A percentile compares a stretch with the other conserved stretches of the same genome.
These are phyloP conservation scores for Trichocladium antarcticum DNA, from an alignment of 495 filamentous ascomycete genomes.

Conservation along the genomic window DNA sequence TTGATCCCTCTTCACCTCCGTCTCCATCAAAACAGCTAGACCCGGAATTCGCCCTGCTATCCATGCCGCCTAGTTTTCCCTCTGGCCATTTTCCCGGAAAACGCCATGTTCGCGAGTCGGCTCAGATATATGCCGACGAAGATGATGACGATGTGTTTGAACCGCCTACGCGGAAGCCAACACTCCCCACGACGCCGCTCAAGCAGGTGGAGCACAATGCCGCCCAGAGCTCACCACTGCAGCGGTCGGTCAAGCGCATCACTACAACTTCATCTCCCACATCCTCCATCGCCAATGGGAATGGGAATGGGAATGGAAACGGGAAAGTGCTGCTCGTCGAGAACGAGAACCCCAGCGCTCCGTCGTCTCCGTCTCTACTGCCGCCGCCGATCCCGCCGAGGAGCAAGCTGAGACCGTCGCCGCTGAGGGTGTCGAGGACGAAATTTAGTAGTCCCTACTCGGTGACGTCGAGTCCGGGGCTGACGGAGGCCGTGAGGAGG, in stretches of 20 bases:
- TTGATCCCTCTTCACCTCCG: slow-evolving; percentile 28
- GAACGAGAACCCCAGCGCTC: slow-evolving; percentile 8
- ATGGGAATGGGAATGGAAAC: too few relatives aligned
- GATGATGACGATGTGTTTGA: slow-evolving; percentile 12
- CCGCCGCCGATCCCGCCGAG: slow-evolving; percentile 21
- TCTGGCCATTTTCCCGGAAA: slow-evolving; percentile 35
- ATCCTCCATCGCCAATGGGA: too few relatives aligned
- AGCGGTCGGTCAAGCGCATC: slow-evolving; percentile 9
- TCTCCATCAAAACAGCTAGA: slow-evolving; percentile 15
- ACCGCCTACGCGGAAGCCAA: too few relatives aligned
- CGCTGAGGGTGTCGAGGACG: slow-evolving; percentile 12
- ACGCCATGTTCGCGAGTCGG: slow-evolving; percentile 47
- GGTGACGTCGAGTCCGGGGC: slow-evolving; percentile 27
- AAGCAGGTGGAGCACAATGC: slow-evolving; percentile 19
- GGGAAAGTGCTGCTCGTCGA: slow-evolving; percentile 3
- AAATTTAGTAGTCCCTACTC: background rate
- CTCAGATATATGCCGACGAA: slow-evolving; percentile 47
- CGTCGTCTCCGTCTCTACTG: background rate
- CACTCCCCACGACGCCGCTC: slow-evolving; percentile 7
- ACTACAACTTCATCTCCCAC: slow-evolving; percentile 8
- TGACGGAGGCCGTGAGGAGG: slow-evolving; percentile 26
- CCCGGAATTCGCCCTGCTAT: slow-evolving; percentile 29
- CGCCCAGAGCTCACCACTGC: slow-evolving; percentile 11
- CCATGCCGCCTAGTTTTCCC: slow-evolving; percentile 22
- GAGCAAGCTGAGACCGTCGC: slow-evolving; percentile 20